Evolutionary conservation across 1,284 basidiomycete species (phyloP).

Genomic region (Tranzscheliella williamsii): DNA sequence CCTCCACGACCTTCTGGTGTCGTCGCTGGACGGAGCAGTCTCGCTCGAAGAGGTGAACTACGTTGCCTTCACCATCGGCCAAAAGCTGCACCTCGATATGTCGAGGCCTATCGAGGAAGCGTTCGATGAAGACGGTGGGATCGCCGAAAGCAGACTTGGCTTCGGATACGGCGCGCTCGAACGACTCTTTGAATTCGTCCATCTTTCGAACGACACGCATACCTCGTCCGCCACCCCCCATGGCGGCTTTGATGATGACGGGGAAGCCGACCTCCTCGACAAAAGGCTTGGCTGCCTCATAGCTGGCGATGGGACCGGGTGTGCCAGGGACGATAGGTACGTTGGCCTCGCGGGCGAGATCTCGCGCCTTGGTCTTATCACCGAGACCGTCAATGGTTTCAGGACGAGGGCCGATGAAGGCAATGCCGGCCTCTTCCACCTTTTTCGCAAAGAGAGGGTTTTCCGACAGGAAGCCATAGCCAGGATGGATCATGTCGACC

Average conservation of each 20-base stretch:
- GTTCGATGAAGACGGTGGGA: constrained; percentile 99
- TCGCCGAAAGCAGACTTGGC: constrained; percentile 93
- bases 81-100: constrained; percentile 99
- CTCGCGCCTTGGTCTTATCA: constrained; percentile 92
- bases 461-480: constrained; percentile 95
- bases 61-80: constrained; percentile 98
- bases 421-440: constrained; percentile 94
- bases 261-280: constrained; percentile 93
- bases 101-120: constrained; percentile 93
- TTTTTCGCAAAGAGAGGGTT: constrained; percentile 93
- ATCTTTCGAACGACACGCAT: constrained; percentile 70
- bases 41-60: constrained; percentile 97
- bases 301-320: constrained; percentile 84
- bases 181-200: constrained; percentile 85
- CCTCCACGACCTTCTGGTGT: constrained; percentile 99
- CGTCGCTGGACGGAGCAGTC: constrained; percentile 99
- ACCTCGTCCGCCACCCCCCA: constrained; percentile 98
- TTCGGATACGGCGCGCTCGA: constrained; percentile 91
- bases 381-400: constrained; percentile 97
- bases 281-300: constrained; percentile 81
- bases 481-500: constrained; percentile 93
- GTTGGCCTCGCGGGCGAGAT: constrained; percentile 54
- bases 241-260: constrained; percentile 99
- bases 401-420: constrained; percentile 93
- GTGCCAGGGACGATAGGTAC: constrained; percentile 98